Evolutionary conservation across 805 yeast genomes (phyloP), one percentile per base, ranked within the genome.

Genomic region (Wickerhamomyces pijperi): DNA sequence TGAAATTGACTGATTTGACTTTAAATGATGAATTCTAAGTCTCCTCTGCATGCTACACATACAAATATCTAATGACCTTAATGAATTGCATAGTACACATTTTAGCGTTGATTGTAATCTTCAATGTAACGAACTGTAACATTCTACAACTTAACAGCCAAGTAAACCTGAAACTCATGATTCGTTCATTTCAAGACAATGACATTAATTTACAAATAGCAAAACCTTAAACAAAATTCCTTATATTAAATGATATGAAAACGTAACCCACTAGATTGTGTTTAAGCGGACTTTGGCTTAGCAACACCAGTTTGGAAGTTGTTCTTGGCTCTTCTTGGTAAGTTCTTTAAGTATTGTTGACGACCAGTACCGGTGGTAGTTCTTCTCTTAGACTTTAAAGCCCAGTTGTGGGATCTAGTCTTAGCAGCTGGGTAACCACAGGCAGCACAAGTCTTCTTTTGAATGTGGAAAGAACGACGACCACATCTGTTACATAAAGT

Each of bases 341-440:
- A 95, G 72, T 79, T 81, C 79, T 90, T 92, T 72, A 92, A 80
- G 87, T 90, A 78, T 70, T 88, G 76, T 94, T 86, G 85, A 77
- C 98, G 94, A 74, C 98, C 98, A 69, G 97, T 80, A 78, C 98
- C 98, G 59, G 97, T 88, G 58, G 98, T 92, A 72, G 83, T 82
- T 85, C 98, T 87, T 86, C 98, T 87, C 82, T 88, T 85, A 65
- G 97, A 95, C 83, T 92, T 92, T 57, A 73, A 72, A 70, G 94
- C 96, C 98, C 98, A 92, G 96, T 92, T 92, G 95, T 73, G 82
- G 64, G 86, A 80, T 84, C 98, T 88, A 73, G 82, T 69, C 78
- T 92, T 92, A 61, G 97, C 97, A 64, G 97, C 86, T 75, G 98
- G 98, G 82, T 92, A 92, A 65, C 98, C 98, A 77, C 98, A 92